Conservation (phyloP, 2,329 filamentous ascomycete species). For the Diplocarpon mali region DNA sequence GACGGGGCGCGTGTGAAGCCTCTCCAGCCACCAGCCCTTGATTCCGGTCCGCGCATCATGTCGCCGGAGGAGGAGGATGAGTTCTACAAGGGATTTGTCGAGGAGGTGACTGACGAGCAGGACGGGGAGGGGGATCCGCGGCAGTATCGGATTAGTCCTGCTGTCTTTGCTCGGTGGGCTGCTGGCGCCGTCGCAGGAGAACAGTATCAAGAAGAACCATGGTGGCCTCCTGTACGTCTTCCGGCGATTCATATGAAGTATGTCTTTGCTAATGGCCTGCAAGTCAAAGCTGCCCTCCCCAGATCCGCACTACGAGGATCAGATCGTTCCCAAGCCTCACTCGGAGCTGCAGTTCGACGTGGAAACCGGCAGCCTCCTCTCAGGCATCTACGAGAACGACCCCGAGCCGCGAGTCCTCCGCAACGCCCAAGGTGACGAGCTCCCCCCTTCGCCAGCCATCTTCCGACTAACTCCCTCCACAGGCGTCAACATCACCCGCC, state of each 20-base stretch:
- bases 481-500: slow-evolving; percentile 12
- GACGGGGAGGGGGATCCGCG: slow-evolving; percentile 33
- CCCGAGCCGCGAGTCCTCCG: slow-evolving; percentile 12
- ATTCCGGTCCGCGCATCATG: slow-evolving; percentile 12
- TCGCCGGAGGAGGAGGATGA: slow-evolving; percentile 9
- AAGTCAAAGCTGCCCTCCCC: not conserved
- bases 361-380: slow-evolving; percentile 16
- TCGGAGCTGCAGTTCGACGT: slow-evolving; percentile 18
- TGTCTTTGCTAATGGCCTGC: not conserved
- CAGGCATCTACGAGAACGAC: slow-evolving; percentile 12
- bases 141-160: slow-evolving; percentile 31
- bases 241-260: not conserved
- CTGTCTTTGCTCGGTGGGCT: slow-evolving; percentile 33
- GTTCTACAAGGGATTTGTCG: slow-evolving; percentile 16
- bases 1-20: not conserved
- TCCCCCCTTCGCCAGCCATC: not conserved
- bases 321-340: not conserved
- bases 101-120: slow-evolving; percentile 31
- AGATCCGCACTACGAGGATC: slow-evolving; percentile 2
- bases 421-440: slow-evolving; percentile 13
- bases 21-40: not conserved
- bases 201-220: slow-evolving; percentile 15
- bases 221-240: slow-evolving; percentile 11
- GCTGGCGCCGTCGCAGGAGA: slow-evolving; percentile 22
- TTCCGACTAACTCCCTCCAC: slow-evolving; percentile 3